Percentiles rank a stretch among this genome's conserved stretches.
Conservation (phyloP, 352 stramenopile species). For the Pythium grandisporangium region DNA sequence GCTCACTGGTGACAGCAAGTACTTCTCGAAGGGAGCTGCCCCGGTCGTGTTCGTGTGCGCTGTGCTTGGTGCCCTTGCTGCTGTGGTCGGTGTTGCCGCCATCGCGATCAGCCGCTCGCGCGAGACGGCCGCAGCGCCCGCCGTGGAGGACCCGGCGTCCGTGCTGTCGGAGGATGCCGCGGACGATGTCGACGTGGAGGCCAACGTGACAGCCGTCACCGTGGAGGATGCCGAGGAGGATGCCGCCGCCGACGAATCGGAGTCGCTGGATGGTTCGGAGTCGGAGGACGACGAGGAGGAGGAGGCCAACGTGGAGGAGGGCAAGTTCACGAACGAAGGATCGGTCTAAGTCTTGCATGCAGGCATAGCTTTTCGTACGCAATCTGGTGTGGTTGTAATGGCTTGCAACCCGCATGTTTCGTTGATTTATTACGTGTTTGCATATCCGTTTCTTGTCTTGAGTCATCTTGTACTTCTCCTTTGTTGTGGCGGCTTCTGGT, state of each 20-base stretch:
- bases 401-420: constrained; percentile 6
- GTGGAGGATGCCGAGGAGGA: constrained; percentile 15
- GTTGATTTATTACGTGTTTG: constrained; percentile 9
- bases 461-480: too few relatives aligned
- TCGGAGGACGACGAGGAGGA: constrained; percentile 30
- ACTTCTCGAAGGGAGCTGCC: constrained; percentile 25
- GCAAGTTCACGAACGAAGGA: constrained; percentile 43
- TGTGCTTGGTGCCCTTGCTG: constrained; percentile 51
- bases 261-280: constrained; percentile 42
- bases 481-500: too few relatives aligned
- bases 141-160: constrained; percentile 22
- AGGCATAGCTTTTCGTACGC: constrained; percentile 5
- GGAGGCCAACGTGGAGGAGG: constrained; percentile 44
- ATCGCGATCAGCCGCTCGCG: constrained; percentile 29
- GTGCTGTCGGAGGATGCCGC: constrained; percentile 28
- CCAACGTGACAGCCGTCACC: constrained; percentile 14
- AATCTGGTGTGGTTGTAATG: constrained; percentile 24
- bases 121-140: constrained; percentile 10
- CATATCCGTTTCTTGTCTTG: too few relatives aligned
- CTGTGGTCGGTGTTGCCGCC: constrained; percentile 51
- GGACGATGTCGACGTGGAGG: constrained; percentile 54
- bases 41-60: constrained; percentile 57
- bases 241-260: constrained; percentile 19
- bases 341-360: constrained; percentile 29
- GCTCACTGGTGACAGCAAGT: constrained; percentile 26